Conservation (phyloP, 176 grass and related monocot genomes). For the Eleusine indica region DNA sequence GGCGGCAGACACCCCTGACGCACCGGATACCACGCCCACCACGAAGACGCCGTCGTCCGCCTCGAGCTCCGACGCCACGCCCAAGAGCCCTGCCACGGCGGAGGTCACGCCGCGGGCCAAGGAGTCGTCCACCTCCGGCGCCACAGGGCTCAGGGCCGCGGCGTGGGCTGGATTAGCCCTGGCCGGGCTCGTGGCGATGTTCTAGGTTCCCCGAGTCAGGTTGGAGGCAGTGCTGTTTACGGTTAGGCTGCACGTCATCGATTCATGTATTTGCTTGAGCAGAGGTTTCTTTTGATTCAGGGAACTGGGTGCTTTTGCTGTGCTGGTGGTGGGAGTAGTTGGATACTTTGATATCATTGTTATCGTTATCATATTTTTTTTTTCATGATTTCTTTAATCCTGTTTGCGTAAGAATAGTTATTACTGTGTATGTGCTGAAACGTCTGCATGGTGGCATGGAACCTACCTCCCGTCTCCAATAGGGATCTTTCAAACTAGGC, state of each 20-base stretch:
- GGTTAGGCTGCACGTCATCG: slow-evolving; percentile 38
- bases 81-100: slow-evolving; percentile 31
- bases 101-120: slow-evolving; percentile 18
- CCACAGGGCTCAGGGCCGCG: slow-evolving; percentile 37
- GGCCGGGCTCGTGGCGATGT: slow-evolving; percentile 42
- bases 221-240: slow-evolving; percentile 72
- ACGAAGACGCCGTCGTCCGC: slow-evolving; percentile 37
- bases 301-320: slow-evolving; percentile 28
- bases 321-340: slow-evolving; percentile 8
- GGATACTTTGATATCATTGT: background rate
- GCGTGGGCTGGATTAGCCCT: slow-evolving; percentile 31
- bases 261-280: slow-evolving; percentile 27
- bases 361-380: background rate
- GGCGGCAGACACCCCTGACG: slow-evolving; percentile 24
- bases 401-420: background rate
- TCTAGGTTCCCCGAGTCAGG: slow-evolving; percentile 60
- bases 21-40: slow-evolving; percentile 20
- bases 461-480: background rate
- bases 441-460: background rate
- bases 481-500: background rate
- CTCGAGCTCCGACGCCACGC: slow-evolving; percentile 30
- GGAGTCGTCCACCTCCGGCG: slow-evolving; percentile 36
- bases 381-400: background rate
- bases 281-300: slow-evolving; percentile 33
- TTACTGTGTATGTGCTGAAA: background rate